Base-by-base conservation (phyloP, 495 filamentous ascomycete genomes). In the Penicillium alfredii region DNA sequence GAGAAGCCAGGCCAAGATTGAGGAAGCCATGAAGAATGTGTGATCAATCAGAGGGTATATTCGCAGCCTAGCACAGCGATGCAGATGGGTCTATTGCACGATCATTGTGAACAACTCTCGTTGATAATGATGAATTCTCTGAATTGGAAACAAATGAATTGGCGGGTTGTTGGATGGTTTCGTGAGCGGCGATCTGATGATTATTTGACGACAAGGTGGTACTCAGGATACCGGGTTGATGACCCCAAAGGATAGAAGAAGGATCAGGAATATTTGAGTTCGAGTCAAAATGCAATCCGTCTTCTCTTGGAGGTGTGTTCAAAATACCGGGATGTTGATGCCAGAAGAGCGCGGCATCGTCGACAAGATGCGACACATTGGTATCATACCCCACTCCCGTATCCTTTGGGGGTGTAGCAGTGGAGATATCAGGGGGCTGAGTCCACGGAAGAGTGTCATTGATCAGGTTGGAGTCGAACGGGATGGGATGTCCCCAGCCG, bases 1-100 rank as follows among this genome's bases (percentile, higher is more conserved):
- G 30, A 45, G 42, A 30, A 53, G 47, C 31, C 40, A 44, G 37
- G 45, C 31, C 14, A 37, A 47, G 21, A 49, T 58, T 23, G 47
- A 53, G 40, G 30, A 46, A 33, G 47, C 33, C 10, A 44, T 48
- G 35, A 40, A 43, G 35, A 24, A 7, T 16, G 27, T 40, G 16
- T 48, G 26, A 14, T 15, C 25, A 10, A 18, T 31, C 13, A 8
- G 19, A 6, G 4, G 6, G 6, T 7, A 8, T n/a, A 31, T 17
- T 31, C 8, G 29, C 9, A 7, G 27, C 27, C 19, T 11, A 18
- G 29, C 29, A 18, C 13, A 31, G 6, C 5, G 14, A 17, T 18
- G 29, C 15, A 16, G 29, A 18, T 8, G 29, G 14, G 11, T 31
- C 19, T 11, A 2, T n/a, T 17, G 12, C n/a, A n/a, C n/a, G 15